phyloP scores from a whole-genome alignment of 1,284 basidiomycete genomes.

The Psilocybe mexicana region DNA sequence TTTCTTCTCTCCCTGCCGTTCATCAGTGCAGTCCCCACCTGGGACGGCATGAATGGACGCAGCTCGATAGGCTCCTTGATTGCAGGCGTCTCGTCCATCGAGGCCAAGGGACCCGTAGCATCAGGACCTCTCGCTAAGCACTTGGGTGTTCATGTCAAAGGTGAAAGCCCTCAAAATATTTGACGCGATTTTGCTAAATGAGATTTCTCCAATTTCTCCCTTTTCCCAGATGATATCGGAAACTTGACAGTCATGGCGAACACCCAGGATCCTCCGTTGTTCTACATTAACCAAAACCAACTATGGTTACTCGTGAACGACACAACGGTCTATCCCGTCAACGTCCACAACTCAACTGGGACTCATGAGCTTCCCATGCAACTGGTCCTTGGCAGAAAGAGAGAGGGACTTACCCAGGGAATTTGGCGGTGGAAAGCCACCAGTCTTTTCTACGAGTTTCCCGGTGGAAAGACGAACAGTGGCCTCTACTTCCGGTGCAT shows the following conservation, averaged over 20 bases:
- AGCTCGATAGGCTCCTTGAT: conserved; percentile 48
- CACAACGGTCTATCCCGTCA: conserved; percentile 53
- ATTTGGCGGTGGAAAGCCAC: conserved; percentile 57
- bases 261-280: conserved; percentile 44
- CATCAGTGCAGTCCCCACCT: conserved; percentile 45
- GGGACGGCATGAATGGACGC: conserved; percentile 43
- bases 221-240: conserved; percentile 29
- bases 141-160: conserved; percentile 37
- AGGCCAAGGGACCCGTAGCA: conserved; percentile 40
- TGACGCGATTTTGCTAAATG: background rate
- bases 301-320: conserved; percentile 59
- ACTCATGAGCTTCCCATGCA: conserved; percentile 46
- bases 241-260: conserved; percentile 38
- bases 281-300: conserved; percentile 53
- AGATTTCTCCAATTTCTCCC: background rate
- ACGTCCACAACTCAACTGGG: conserved; percentile 52
- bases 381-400: conserved; percentile 42
- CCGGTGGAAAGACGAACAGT: conserved; percentile 42
- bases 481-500: conserved; percentile 56
- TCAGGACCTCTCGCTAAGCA: conserved; percentile 30
- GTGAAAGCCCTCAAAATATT: conserved; percentile 18
- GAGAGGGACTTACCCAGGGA: conserved; percentile 41
- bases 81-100: conserved; percentile 46
- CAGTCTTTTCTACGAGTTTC: conserved; percentile 51
- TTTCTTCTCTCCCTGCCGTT: conserved; percentile 26